Base-by-base conservation (phyloP, 2,329 filamentous ascomycete species). In the Cladosporium sp. region DNA sequence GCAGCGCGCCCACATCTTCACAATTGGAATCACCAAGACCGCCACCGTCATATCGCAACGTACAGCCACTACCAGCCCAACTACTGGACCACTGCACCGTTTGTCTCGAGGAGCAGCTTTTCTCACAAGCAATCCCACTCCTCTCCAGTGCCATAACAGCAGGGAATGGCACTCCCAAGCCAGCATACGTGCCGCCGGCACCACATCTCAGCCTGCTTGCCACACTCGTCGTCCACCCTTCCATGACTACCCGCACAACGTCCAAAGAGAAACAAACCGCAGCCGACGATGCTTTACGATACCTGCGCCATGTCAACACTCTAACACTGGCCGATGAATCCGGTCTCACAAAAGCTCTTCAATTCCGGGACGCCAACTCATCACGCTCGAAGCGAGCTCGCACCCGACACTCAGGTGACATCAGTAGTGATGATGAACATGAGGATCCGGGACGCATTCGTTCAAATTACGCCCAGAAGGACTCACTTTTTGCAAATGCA, bases 201-300 rank as follows among this genome's bases (percentile, higher is more conserved):
- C 86, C 87, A 65, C 89, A 94, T 70, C 82, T 98, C 28, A 89
- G 91, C 8, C 82, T 97, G 10, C 85, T 93, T n/a, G 87, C 85
- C 52, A 95, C 92, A 1, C 82, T 97, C n/a, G 79, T 89, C n/a
- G 86, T 95, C 15, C 92, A 97, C 73, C 94, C 94, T 0, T 80
- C 82, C 28, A 87, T 91, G 69, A 97, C 93, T 0, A 95, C 89
- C 3, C 88, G 91, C 59, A 85, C 90, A 3, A 83, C 85, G 32
- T 86, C 87, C 10, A 73, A 80, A 14, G 88, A 90, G 24, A 85
- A 87, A 64, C 78, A 84, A 62, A 83, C 88, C 59, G 86, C 91
- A 11, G 83, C 92, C 2, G 85, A 88, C 63, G 82, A 87, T 44
- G 88, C 93, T 1, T 80, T 94, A 34, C 82, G 83, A 44, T 91